Evolutionary conservation across 768 basidiomycete genomes (phyloP).

Genomic region (Kwoniella sp.): DNA sequence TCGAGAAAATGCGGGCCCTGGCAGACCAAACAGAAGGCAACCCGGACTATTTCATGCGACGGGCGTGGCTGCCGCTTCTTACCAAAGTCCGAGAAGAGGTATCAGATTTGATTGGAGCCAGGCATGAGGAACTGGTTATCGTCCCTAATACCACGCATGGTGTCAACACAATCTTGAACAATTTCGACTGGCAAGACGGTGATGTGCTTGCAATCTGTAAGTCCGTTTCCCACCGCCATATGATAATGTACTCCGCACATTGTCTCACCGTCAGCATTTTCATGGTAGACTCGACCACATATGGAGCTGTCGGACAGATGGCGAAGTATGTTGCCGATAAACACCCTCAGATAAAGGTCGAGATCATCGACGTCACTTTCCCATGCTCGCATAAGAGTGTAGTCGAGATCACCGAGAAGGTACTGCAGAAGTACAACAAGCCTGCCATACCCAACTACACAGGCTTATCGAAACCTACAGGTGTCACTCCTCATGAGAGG

Average conservation of each 20-base stretch:
- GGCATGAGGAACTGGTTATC: constrained; percentile 54
- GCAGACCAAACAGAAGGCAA: constrained; percentile 48
- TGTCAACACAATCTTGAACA: constrained; percentile 68
- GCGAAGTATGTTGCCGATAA: constrained; percentile 64
- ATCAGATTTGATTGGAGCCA: constrained; percentile 52
- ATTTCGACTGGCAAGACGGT: constrained; percentile 68
- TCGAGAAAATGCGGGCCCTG: constrained; percentile 46
- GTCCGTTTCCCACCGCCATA: not conserved
- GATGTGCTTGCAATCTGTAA: constrained; percentile 69
- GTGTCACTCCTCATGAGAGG: constrained; percentile 55
- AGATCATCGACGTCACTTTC: constrained; percentile 62
- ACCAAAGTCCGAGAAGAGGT: constrained; percentile 43
- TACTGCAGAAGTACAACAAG: constrained; percentile 33
- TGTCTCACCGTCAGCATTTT: not conserved
- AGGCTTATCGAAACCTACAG: constrained; percentile 34
- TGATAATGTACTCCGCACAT: not conserved
- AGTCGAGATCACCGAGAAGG: constrained; percentile 54
- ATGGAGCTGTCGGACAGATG: constrained; percentile 62
- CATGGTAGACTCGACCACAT: constrained; percentile 63
- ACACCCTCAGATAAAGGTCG: constrained; percentile 62
- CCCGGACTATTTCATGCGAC: constrained; percentile 55
- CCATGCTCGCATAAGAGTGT: constrained; percentile 65
- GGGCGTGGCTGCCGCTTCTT: constrained; percentile 45
- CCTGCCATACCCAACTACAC: constrained; percentile 50
- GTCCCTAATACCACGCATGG: constrained; percentile 66